Evolutionary conservation across 345 rosid genomes (phyloP).

Genomic region (Raphanus raphanistrum): DNA sequence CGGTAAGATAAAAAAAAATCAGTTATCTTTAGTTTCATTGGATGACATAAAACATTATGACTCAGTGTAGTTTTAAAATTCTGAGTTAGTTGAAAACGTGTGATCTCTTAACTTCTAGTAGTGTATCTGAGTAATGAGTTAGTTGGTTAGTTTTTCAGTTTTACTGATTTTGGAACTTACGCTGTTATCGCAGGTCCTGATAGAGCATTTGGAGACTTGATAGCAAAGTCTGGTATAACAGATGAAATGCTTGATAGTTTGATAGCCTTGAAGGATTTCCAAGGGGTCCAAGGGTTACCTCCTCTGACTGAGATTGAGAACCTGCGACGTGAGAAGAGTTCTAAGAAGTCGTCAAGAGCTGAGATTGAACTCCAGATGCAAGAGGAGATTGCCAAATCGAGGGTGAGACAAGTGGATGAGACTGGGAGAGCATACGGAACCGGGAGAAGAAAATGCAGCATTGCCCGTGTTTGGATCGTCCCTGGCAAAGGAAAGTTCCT

Average conservation of each 20-base stretch:
- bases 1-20: too few species aligned
- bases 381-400: constrained; percentile 81
- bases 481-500: constrained; percentile 84
- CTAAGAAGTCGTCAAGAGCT: constrained; percentile 64
- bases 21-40: too few species aligned
- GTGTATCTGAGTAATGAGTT: too few species aligned
- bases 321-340: constrained; percentile 65
- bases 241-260: constrained; percentile 92
- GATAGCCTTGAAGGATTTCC: constrained; percentile 81
- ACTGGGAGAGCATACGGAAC: constrained; percentile 95
- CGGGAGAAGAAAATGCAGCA: constrained; percentile 91
- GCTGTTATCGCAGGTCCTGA: constrained; percentile 60
- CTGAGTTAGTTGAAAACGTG: too few species aligned
- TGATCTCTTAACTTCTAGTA: too few species aligned
- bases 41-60: too few species aligned
- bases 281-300: constrained; percentile 83
- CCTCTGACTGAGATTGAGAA: constrained; percentile 82
- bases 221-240: constrained; percentile 87
- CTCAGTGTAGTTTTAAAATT: too few species aligned
- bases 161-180: constrained; percentile 12
- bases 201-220: constrained; percentile 93
- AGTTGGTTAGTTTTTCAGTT: too few species aligned
- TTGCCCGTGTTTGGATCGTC: constrained; percentile 89
- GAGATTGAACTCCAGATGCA: constrained; percentile 86
- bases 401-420: constrained; percentile 86